Evolutionary conservation across 73 alveolate genomes (phyloP).

Genomic region (Paramecium primaurelia): DNA sequence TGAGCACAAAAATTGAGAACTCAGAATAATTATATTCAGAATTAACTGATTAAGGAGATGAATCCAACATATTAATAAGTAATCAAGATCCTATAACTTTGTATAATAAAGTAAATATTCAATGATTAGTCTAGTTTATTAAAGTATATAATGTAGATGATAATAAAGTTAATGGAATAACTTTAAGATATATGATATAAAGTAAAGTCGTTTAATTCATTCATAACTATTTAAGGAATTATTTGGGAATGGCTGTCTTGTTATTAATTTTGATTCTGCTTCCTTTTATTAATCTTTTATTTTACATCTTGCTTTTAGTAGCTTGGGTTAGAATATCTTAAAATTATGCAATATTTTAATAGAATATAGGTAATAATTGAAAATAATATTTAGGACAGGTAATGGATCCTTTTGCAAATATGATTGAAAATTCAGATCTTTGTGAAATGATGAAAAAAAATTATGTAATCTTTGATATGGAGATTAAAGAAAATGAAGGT

Average conservation of each 20-base stretch:
- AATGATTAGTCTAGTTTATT: not conserved
- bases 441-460: conserved; percentile 10
- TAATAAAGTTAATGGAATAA: conserved; percentile 17
- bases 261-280: not conserved
- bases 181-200: not conserved
- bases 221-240: conserved; percentile 4
- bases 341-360: not conserved
- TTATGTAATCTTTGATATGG: not conserved
- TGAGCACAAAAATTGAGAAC: not conserved
- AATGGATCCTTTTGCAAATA: conserved; percentile 5
- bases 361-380: not conserved
- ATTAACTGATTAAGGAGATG: not conserved
- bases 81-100: not conserved
- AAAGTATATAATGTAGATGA: not conserved
- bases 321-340: not conserved
- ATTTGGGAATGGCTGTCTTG: not conserved
- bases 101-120: not conserved
- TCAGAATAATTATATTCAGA: not conserved
- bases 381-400: not conserved
- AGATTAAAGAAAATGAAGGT: not conserved
- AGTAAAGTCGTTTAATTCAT: not conserved
- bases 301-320: not conserved
- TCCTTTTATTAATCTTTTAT: not conserved
- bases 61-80: not conserved
- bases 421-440: conserved; percentile 14